phyloP scores from a whole-genome alignment of 768 basidiomycete genomes.

The Suillus ampliporus region DNA sequence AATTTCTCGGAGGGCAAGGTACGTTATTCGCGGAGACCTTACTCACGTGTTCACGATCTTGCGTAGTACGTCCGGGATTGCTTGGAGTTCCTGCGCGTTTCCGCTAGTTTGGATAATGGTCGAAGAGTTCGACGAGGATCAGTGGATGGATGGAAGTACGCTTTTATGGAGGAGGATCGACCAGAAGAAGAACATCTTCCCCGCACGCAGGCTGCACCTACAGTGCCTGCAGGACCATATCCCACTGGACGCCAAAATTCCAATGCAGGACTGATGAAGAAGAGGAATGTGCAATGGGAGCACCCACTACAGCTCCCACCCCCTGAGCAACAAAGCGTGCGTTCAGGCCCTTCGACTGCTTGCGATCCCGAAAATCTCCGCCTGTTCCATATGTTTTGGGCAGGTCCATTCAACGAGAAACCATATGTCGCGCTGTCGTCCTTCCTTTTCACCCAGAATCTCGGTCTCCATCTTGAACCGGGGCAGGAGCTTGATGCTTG shows the following conservation, averaged over 20 bases:
- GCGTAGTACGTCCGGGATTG: conserved; percentile 93
- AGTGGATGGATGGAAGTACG: conserved; percentile 80
- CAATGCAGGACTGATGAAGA: conserved; percentile 61
- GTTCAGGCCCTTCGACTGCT: conserved; percentile 44
- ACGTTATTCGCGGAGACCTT: conserved; percentile 12
- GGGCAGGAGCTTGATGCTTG: conserved; percentile 55
- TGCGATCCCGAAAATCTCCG: conserved; percentile 83
- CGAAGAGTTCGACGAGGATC: conserved; percentile 73
- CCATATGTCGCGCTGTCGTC: conserved; percentile 92
- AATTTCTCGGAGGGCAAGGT: conserved; percentile 81
- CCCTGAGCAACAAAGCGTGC: conserved; percentile 49
- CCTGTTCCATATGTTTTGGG: conserved; percentile 97
- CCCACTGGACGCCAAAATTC: conserved; percentile 46
- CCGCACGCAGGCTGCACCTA: conserved; percentile 19
- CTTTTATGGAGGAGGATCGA: conserved; percentile 61
- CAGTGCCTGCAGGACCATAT: conserved; percentile 27
- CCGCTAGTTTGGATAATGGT: conserved; percentile 83
- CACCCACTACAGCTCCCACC: conserved; percentile 52
- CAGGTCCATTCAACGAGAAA: conserved; percentile 95
- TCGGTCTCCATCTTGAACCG: conserved; percentile 68
- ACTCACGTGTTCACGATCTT: conserved; percentile 6
- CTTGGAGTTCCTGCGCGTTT: conserved; percentile 85
- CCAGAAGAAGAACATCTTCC: conserved; percentile 23
- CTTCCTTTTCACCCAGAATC: conserved; percentile 92
- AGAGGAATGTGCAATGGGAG: conserved; percentile 66